These are phyloP conservation scores for Chytriomyces confervae DNA, from an alignment of 192 early-diverging fungal species.

Conservation along the genomic window DNA sequence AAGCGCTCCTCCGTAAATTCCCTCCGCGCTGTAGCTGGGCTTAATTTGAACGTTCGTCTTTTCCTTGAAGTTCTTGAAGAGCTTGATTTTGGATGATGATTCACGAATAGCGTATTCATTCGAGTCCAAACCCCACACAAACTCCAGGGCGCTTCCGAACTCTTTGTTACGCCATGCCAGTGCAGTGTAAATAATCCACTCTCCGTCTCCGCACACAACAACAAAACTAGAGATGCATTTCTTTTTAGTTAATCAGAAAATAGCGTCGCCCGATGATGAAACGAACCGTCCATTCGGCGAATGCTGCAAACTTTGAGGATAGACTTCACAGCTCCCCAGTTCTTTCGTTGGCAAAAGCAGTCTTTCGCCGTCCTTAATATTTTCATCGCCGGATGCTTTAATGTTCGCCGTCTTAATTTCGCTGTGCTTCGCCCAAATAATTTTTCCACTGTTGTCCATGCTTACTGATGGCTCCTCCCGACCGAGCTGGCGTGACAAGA, in stretches of 20 bases:
- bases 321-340: conserved; percentile 96
- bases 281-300: conserved; percentile 88
- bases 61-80: conserved; percentile 98
- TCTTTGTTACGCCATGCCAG: conserved; percentile 99
- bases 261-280: background rate
- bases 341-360: conserved; percentile 87
- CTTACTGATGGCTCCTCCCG: conserved; percentile 94
- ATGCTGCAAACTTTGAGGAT: conserved; percentile 94
- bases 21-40: conserved; percentile 79
- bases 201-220: conserved; percentile 97
- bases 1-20: conserved; percentile 92
- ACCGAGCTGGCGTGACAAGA: conserved; percentile 64
- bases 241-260: conserved; percentile 13
- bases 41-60: conserved; percentile 71
- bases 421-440: conserved; percentile 97
- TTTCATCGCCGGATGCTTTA: conserved; percentile 81
- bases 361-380: conserved; percentile 91
- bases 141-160: conserved; percentile 92
- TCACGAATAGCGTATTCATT: conserved; percentile 98
- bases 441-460: conserved; percentile 96
- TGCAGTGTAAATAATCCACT: conserved; percentile 99
- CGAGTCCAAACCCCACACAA: conserved; percentile 97
- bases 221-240: conserved; percentile 71
- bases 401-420: conserved; percentile 96
- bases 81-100: conserved; percentile 82